phyloP scores from a whole-genome alignment of 139 green algal species.

The Mesotaenium endlicherianum region DNA sequence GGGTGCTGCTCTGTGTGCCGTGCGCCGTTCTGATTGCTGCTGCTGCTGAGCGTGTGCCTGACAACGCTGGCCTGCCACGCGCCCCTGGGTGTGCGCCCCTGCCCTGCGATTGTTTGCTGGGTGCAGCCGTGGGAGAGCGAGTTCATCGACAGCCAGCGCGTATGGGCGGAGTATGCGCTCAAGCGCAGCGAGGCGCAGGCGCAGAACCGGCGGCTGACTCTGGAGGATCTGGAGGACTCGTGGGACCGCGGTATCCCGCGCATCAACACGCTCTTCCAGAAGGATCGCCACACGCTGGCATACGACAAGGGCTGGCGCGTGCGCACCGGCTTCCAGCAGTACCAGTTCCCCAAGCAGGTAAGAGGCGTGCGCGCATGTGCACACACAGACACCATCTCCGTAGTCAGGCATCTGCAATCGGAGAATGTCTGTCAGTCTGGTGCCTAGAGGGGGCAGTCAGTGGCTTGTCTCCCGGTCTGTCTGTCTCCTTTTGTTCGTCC shows the following conservation, averaged over 20 bases:
- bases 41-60: no score
- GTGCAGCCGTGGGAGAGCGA: constrained; percentile 97
- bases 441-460: no score
- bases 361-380: no score
- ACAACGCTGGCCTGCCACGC: no score
- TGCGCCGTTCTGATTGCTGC: no score
- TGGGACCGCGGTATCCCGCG: constrained; percentile 98
- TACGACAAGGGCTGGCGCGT: constrained; percentile 99
- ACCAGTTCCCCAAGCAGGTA: constrained; percentile 63
- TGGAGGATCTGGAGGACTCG: constrained; percentile 74
- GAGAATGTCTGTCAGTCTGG: no score
- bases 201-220: constrained; percentile 64
- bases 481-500: no score
- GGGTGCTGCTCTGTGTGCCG: no score
- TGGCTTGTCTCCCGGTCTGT: no score
- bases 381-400: no score
- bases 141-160: constrained; percentile 95
- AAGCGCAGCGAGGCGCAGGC: constrained; percentile 86
- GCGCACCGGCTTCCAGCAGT: constrained; percentile 95
- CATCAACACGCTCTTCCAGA: constrained; percentile 99
- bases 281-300: constrained; percentile 96
- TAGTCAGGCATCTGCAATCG: no score
- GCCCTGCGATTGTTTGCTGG: constrained; percentile 65
- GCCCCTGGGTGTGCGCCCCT: no score
- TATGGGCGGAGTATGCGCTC: constrained; percentile 99